Conservation (phyloP, 345 rosid species). For the Melaleuca alternifolia region DNA sequence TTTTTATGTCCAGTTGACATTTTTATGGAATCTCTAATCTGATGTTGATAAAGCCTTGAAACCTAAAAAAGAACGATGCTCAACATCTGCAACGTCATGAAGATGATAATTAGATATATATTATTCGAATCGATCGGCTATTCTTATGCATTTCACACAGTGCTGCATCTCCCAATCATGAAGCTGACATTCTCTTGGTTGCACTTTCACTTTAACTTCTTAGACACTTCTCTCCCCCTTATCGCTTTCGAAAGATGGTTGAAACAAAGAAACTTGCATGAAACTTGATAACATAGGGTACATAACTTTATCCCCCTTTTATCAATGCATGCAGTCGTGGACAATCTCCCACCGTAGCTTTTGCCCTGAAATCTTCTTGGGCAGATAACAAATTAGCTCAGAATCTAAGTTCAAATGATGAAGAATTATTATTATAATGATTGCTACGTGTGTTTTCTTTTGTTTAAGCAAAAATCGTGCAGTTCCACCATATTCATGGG, state of each 20-base stretch:
- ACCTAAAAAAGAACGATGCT: not conserved
- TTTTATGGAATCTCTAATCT: not conserved
- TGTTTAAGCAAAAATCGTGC: not conserved
- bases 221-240: not conserved
- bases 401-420: not conserved
- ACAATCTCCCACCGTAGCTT: not conserved
- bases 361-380: not conserved
- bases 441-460: not conserved
- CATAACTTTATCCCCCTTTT: not conserved
- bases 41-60: not conserved
- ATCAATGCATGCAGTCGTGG: not conserved
- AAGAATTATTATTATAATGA: not conserved
- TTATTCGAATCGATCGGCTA: not conserved
- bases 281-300: not conserved
- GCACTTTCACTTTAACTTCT: slow-evolving; percentile 5
- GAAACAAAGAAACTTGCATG: not conserved
- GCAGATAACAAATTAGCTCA: not conserved
- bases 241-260: not conserved
- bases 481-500: not conserved
- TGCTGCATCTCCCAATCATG: not conserved
- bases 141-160: not conserved
- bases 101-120: not conserved
- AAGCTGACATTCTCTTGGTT: not conserved
- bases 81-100: not conserved
- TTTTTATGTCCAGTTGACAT: not conserved